A percentile compares a stretch with the other conserved stretches of the same genome.
These are phyloP conservation scores for Dioszegia crocea DNA, from an alignment of 768 basidiomycete species.

Conservation along the genomic window DNA sequence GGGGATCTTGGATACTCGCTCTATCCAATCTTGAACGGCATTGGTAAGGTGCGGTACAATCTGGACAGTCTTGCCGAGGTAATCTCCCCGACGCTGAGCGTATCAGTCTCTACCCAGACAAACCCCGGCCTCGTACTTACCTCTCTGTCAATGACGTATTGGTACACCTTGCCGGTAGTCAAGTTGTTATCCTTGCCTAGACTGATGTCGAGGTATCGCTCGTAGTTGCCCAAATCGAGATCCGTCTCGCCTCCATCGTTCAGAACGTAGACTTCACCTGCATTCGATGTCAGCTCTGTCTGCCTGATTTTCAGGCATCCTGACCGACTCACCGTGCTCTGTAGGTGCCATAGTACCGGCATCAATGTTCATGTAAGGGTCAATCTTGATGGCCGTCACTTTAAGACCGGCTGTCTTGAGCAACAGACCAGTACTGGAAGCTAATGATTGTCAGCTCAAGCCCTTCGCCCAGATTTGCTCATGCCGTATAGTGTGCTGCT, in stretches of 20 bases:
- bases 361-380: slow-evolving; percentile 99
- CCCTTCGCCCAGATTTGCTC: background rate
- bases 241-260: slow-evolving; percentile 99
- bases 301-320: background rate
- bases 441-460: slow-evolving; percentile 53
- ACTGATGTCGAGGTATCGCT: slow-evolving; percentile 93
- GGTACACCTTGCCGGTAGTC: slow-evolving; percentile 96
- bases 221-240: slow-evolving; percentile 95
- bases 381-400: slow-evolving; percentile 98
- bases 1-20: slow-evolving; percentile 87
- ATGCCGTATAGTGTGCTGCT: background rate
- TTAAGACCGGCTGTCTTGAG: slow-evolving; percentile 92
- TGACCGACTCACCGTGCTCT: slow-evolving; percentile 73
- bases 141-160: slow-evolving; percentile 95
- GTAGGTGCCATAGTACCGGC: slow-evolving; percentile 98
- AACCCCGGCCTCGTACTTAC: slow-evolving; percentile 52
- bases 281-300: slow-evolving; percentile 8
- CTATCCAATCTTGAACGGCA: slow-evolving; percentile 98
- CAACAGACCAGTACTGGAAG: slow-evolving; percentile 91
- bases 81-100: slow-evolving; percentile 57
- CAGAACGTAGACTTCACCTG: slow-evolving; percentile 94
- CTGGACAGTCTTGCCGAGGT: slow-evolving; percentile 95
- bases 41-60: slow-evolving; percentile 94
- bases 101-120: no score
- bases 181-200: slow-evolving; percentile 94